phyloP scores from a whole-genome alignment of 2,329 filamentous ascomycete genomes.

The Trichoderma atroviride region DNA sequence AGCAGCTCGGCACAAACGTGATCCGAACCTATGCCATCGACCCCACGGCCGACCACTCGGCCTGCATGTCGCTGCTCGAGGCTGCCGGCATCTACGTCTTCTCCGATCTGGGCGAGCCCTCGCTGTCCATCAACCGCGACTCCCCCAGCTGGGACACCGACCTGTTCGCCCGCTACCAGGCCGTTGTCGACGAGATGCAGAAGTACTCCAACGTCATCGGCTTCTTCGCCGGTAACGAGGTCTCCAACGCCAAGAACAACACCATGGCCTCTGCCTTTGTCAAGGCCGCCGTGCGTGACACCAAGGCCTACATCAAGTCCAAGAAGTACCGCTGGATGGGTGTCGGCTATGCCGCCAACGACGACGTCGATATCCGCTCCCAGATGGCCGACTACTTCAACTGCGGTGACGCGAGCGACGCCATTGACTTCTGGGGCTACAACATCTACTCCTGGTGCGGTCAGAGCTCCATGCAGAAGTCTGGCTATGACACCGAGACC shows the following conservation, averaged over 20 bases:
- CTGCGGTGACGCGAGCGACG: slow-evolving; percentile 66
- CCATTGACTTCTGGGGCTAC: slow-evolving; percentile 99
- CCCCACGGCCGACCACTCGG: slow-evolving; percentile 73
- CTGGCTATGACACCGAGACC: slow-evolving; percentile 81
- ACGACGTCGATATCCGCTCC: slow-evolving; percentile 79
- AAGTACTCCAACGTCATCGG: slow-evolving; percentile 90
- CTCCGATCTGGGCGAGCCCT: slow-evolving; percentile 83
- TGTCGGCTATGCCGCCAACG: slow-evolving; percentile 95
- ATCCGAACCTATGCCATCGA: slow-evolving; percentile 96
- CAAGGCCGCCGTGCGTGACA: slow-evolving; percentile 96
- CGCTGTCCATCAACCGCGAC: slow-evolving; percentile 81
- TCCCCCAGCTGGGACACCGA: slow-evolving; percentile 76
- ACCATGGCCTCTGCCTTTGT: slow-evolving; percentile 90
- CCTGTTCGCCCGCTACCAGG: slow-evolving; percentile 79
- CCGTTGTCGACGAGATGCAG: slow-evolving; percentile 77
- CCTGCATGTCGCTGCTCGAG: slow-evolving; percentile 82
- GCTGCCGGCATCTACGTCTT: slow-evolving; percentile 93
- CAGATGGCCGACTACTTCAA: slow-evolving; percentile 92
- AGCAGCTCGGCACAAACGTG: slow-evolving; percentile 81
- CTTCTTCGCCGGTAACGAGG: slow-evolving; percentile 99
- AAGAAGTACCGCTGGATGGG: slow-evolving; percentile 78
- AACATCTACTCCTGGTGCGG: slow-evolving; percentile 99
- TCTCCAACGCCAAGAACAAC: slow-evolving; percentile 86
- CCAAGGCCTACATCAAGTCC: slow-evolving; percentile 87
- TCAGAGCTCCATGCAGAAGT: slow-evolving; percentile 72